Conservation (phyloP, 2,329 filamentous ascomycete genomes). For the Alternaria sp. region DNA sequence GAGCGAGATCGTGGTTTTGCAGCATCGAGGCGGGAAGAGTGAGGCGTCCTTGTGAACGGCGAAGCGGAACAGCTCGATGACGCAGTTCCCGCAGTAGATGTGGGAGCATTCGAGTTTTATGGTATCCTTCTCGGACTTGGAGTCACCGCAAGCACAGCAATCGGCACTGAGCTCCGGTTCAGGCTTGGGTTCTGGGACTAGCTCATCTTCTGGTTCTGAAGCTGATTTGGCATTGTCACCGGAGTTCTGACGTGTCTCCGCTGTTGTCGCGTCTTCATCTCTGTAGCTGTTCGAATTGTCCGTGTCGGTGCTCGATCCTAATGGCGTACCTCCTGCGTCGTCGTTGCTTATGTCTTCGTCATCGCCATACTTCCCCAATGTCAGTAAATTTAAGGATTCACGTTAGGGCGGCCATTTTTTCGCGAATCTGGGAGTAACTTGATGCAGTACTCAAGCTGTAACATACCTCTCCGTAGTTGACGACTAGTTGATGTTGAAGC, state of each 20-base stretch:
- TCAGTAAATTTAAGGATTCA: background rate
- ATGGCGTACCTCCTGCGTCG: background rate
- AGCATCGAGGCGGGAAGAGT: constrained; percentile 43
- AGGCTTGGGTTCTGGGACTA: background rate
- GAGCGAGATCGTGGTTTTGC: constrained; percentile 28
- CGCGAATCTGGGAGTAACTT: background rate
- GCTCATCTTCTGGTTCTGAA: background rate
- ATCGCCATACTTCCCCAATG: background rate
- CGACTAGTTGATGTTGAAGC: background rate
- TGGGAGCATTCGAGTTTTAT: constrained; percentile 1
- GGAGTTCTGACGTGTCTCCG: background rate
- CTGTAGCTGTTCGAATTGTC: background rate
- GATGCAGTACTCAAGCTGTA: background rate
- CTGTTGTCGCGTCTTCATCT: background rate
- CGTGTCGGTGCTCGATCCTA: background rate
- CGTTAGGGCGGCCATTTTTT: background rate
- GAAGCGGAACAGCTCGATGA: background rate
- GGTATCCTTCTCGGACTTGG: background rate
- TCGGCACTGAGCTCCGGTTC: background rate
- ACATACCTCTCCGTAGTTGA: background rate
- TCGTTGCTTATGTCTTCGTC: background rate
- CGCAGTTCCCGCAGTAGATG: background rate
- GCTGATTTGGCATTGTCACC: too few species aligned
- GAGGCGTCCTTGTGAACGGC: constrained; percentile 16
- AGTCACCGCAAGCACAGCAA: background rate